Evolutionary conservation across 805 yeast species (phyloP).

Genomic region (Cyberlindnera mrakii): DNA sequence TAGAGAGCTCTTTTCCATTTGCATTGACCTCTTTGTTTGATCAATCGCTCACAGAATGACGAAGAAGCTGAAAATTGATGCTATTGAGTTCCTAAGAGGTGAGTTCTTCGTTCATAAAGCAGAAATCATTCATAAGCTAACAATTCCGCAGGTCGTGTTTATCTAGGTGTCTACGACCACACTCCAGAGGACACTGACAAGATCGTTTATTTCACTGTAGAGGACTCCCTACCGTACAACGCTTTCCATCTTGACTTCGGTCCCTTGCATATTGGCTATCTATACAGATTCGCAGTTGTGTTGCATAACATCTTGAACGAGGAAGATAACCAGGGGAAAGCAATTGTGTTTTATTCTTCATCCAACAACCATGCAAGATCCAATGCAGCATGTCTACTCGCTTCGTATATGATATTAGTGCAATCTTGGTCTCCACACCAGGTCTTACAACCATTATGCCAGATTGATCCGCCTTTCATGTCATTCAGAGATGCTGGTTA

Average conservation of each 20-base stretch:
- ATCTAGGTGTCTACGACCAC: conserved; percentile 82
- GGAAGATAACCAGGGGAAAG: conserved; percentile 75
- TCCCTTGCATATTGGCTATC: conserved; percentile 87
- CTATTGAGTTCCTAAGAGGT: conserved; percentile 37
- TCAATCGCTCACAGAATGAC: conserved; percentile 29
- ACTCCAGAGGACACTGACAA: conserved; percentile 73
- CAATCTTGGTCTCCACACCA: conserved; percentile 99
- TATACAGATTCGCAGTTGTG: conserved; percentile 92
- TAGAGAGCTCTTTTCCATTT: no score
- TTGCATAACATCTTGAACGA: conserved; percentile 89
- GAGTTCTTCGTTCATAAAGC: neutral
- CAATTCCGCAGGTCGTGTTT: conserved; percentile 41
- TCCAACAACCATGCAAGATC: conserved; percentile 78
- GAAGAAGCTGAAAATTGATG: conserved; percentile 50
- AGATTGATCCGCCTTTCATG: conserved; percentile 88
- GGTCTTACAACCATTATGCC: conserved; percentile 90
- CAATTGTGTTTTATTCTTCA: conserved; percentile 85
- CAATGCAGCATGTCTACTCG: conserved; percentile 89
- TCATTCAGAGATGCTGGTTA: conserved; percentile 97
- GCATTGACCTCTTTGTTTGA: neutral
- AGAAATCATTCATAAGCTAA: neutral
- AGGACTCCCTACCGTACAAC: conserved; percentile 86
- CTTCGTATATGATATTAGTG: conserved; percentile 91
- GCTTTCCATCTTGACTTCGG: conserved; percentile 97
- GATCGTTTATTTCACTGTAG: conserved; percentile 83